These are phyloP conservation scores for Citrus mangshanensis DNA, from an alignment of 345 rosid genomes.

Conservation along the genomic window DNA sequence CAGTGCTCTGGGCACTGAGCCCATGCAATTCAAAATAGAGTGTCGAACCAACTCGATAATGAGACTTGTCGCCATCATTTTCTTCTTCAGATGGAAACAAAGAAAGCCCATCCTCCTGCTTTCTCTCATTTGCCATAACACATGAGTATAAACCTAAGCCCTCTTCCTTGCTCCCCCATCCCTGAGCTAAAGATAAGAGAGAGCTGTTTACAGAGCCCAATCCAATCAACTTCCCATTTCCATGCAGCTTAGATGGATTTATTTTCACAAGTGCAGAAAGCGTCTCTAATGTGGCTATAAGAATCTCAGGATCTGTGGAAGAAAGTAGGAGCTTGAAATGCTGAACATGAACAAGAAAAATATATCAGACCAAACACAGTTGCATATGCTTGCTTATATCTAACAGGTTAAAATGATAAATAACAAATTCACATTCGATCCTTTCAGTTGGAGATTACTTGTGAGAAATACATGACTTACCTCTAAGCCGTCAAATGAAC, in stretches of 20 bases:
- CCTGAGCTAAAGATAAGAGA: slow-evolving; percentile 89
- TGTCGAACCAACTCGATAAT: slow-evolving; percentile 69
- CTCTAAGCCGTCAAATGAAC: slow-evolving; percentile 92
- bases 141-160: slow-evolving; percentile 92
- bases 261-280: slow-evolving; percentile 85
- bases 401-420: slow-evolving; percentile 1
- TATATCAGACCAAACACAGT: slow-evolving; percentile 15
- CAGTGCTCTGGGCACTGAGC: slow-evolving; percentile 34
- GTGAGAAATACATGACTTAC: slow-evolving; percentile 29
- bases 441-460: not conserved
- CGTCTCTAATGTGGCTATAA: slow-evolving; percentile 84
- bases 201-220: slow-evolving; percentile 82
- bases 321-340: slow-evolving; percentile 89
- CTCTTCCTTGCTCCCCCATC: slow-evolving; percentile 99
- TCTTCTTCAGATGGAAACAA: slow-evolving; percentile 78
- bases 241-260: slow-evolving; percentile 85
- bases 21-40: slow-evolving; percentile 90
- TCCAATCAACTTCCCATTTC: slow-evolving; percentile 77
- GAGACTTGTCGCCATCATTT: slow-evolving; percentile 58
- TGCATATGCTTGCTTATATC: not conserved
- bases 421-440: not conserved
- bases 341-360: slow-evolving; percentile 38
- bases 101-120: slow-evolving; percentile 75
- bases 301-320: slow-evolving; percentile 92
- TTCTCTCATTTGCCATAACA: slow-evolving; percentile 81